Base-by-base conservation (phyloP, 78 protist genomes). In the Mantamonas sphyraenae region DNA sequence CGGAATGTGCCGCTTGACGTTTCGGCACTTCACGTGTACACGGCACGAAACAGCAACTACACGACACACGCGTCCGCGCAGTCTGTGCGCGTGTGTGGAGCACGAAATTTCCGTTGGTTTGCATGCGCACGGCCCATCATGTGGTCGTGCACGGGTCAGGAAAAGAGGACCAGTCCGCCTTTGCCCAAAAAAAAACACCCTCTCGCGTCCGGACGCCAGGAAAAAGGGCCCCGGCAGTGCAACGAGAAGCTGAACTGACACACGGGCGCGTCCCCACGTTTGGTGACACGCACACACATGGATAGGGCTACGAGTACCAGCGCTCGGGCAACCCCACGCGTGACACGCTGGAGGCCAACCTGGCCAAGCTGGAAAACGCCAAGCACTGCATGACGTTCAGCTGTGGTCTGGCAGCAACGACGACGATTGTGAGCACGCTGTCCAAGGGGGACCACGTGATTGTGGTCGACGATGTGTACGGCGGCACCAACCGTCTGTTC, bases 311-410 rank as follows among this genome's bases (percentile, higher is more conserved):
- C 61, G 96, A 93, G 69, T 93, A 96, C 68, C 40, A 95, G 34
- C 76, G 99, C 42, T 64, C 93, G n/a, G 91, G 92, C 65, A 96
- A 96, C 71, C 99, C 99, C 33, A 96, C 99, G 24, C 78, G 94
- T 38, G 40, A 77, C 30, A 86, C 91, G 34, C 72, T 83, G 43
- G 97, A 96, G 73, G 70, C 47, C 33, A 34, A 69, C 42, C n/a
- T 93, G 24, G 97, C 99, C 33, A 55, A 71, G 20, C 45, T 84
- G 10, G 97, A 93, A 66, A 68, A 76, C 24, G 97, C 83, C 68
- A 86, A 87, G 74, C 63, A 79, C 61, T 87, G 66, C 40, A 39
- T 88, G n/a, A 77, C 90, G 26, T 92, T 85, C 70, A 58, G 87
- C 7, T 74, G 84, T 30, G 96, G 96, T 38, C 61, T 79, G 60